These are phyloP conservation scores for Hyaloscypha variabilis DNA, from an alignment of 495 filamentous ascomycete genomes.

Conservation along the genomic window DNA sequence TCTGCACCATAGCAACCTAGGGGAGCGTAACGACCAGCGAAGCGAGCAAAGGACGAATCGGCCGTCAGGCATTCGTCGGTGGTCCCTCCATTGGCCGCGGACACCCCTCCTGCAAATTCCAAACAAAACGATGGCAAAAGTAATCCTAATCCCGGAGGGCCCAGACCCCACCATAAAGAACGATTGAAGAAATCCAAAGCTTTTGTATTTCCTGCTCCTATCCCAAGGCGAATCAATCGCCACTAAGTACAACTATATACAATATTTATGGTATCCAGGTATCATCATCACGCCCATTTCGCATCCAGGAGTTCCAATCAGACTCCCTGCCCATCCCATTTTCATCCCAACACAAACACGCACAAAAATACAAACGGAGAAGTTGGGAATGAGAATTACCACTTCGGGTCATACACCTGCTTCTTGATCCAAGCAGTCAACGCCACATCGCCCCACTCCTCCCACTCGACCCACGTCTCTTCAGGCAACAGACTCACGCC, in stretches of 20 bases:
- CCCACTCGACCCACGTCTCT: constrained; percentile 79
- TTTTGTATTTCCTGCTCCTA: not conserved
- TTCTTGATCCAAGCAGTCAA: constrained; percentile 79
- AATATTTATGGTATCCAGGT: not conserved
- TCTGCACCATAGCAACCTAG: not conserved
- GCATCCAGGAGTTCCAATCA: not conserved
- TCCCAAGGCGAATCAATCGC: constrained; percentile 8
- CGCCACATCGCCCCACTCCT: constrained; percentile 75
- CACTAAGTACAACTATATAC: constrained; percentile 3
- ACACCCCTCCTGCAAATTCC: not conserved
- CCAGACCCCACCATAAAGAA: not conserved
- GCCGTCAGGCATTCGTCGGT: not conserved
- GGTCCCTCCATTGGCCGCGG: not conserved
- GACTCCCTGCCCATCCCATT: not conserved
- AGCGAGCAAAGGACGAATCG: not conserved
- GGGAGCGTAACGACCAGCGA: too few relatives aligned
- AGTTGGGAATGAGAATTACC: constrained; percentile 6
- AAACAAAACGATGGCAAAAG: too few relatives aligned
- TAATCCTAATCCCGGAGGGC: too few relatives aligned
- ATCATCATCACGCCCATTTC: not conserved
- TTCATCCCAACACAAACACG: not conserved
- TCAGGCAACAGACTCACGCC: constrained; percentile 60
- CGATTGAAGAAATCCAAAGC: not conserved
- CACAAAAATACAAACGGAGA: not conserved
- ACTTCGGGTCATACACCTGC: constrained; percentile 76